Conservation (phyloP, 805 yeast genomes). For the Ogataea salicorniae region DNA sequence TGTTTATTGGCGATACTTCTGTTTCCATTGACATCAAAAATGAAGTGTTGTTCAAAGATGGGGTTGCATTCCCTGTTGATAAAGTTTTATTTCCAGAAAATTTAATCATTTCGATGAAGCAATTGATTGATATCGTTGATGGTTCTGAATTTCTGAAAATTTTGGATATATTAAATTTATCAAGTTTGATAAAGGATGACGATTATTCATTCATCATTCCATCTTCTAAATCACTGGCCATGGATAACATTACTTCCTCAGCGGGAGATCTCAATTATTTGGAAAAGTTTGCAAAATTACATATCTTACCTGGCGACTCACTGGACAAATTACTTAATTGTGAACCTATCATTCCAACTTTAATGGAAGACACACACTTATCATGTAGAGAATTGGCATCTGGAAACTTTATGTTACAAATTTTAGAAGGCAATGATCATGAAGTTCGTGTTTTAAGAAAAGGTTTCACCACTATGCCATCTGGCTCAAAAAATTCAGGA, state of each 20-base stretch:
- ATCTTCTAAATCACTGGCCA: slow-evolving; percentile 46
- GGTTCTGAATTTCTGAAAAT: slow-evolving; percentile 43
- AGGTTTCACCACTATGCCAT: slow-evolving; percentile 48
- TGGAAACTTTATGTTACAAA: slow-evolving; percentile 34
- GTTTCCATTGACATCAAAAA: slow-evolving; percentile 38
- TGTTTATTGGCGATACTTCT: slow-evolving; percentile 16
- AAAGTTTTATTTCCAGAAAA: slow-evolving; percentile 52
- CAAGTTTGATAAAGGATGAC: slow-evolving; percentile 36
- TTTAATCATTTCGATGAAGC: slow-evolving; percentile 46
- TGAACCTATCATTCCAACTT: slow-evolving; percentile 37
- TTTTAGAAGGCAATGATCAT: slow-evolving; percentile 45
- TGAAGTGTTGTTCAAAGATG: slow-evolving; percentile 75
- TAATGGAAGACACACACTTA: slow-evolving; percentile 40
- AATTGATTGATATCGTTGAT: slow-evolving; percentile 53
- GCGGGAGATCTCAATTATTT: slow-evolving; percentile 33
- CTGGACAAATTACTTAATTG: slow-evolving; percentile 45
- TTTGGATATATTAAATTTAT: slow-evolving; percentile 37
- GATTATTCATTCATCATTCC: slow-evolving; percentile 72
- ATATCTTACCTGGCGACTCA: slow-evolving; percentile 59
- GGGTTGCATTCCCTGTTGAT: slow-evolving; percentile 73
- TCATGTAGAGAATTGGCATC: slow-evolving; percentile 37
- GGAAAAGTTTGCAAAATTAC: slow-evolving; percentile 56
- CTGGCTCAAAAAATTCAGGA: slow-evolving; percentile 34
- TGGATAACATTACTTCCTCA: slow-evolving; percentile 44
- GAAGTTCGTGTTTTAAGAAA: slow-evolving; percentile 54